These are phyloP conservation scores for Penicillium brasilianum DNA, from an alignment of 2,329 filamentous ascomycete genomes.

Conservation along the genomic window DNA sequence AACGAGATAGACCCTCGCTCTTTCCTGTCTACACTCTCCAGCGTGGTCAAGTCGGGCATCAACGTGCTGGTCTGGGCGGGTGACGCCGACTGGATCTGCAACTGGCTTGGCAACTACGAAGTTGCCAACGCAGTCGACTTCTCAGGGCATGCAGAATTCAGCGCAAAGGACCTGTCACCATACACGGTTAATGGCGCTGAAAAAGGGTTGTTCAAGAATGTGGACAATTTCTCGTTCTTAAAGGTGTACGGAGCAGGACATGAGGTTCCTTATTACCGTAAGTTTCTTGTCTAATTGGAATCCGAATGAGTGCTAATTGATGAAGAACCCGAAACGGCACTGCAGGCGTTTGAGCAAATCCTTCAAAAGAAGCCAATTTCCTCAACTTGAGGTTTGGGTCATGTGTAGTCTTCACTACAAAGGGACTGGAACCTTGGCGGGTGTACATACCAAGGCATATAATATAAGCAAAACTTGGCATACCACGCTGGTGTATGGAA, in stretches of 20 bases:
- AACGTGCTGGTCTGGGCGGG: conserved; percentile 44
- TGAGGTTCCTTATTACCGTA: conserved; percentile 55
- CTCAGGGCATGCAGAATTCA: conserved; percentile 49
- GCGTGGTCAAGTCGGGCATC: conserved; percentile 56
- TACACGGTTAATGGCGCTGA: conserved; percentile 58
- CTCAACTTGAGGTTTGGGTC: conserved; percentile 25
- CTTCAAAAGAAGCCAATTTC: conserved; percentile 38
- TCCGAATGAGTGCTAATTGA: conserved; percentile 25
- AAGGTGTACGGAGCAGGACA: conserved; percentile 57
- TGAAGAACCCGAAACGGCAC: conserved; percentile 49
- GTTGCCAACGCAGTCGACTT: conserved; percentile 56
- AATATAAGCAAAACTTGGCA: not conserved
- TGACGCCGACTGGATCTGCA: conserved; percentile 64
- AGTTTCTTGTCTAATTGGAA: conserved; percentile 31
- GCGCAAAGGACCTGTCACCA: conserved; percentile 38
- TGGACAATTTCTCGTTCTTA: conserved; percentile 57
- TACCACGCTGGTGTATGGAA: not conserved
- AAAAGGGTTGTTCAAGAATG: conserved; percentile 57
- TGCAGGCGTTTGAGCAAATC: conserved; percentile 56
- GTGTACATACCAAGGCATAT: not conserved
- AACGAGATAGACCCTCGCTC: conserved; percentile 47
- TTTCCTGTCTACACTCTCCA: conserved; percentile 51
- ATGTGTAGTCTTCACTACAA: not conserved
- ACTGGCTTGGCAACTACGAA: conserved; percentile 59
- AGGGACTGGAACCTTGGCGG: not conserved